Percentiles rank a stretch among this genome's conserved stretches.
These are phyloP conservation scores for Yarrowia sp. DNA, from an alignment of 805 yeast species.

Conservation along the genomic window DNA sequence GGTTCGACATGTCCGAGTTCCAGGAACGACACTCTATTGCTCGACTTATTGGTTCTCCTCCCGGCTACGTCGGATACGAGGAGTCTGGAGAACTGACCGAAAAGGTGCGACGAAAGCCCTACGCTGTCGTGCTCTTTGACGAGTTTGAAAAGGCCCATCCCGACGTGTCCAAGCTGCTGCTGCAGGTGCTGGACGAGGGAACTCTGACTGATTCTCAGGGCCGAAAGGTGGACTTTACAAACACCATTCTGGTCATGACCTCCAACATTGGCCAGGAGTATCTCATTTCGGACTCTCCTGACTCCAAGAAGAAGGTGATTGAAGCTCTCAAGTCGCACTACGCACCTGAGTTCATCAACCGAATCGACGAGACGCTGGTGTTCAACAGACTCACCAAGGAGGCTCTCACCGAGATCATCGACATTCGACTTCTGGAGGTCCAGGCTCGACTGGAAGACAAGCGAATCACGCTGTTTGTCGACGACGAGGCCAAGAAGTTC, in stretches of 20 bases:
- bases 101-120: constrained; percentile 92
- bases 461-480: constrained; percentile 58
- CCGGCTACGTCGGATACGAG: constrained; percentile 96
- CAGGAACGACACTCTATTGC: constrained; percentile 92
- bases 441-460: constrained; percentile 74
- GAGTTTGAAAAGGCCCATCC: constrained; percentile 97
- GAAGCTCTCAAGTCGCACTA: constrained; percentile 68
- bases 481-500: constrained; percentile 69
- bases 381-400: constrained; percentile 82
- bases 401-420: constrained; percentile 76
- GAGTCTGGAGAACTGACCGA: constrained; percentile 93
- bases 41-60: constrained; percentile 94
- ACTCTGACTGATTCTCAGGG: constrained; percentile 93
- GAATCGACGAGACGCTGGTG: constrained; percentile 89
- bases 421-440: constrained; percentile 77
- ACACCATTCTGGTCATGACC: constrained; percentile 94
- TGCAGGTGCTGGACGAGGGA: constrained; percentile 95
- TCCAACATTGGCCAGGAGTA: constrained; percentile 94
- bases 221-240: constrained; percentile 87
- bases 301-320: constrained; percentile 55
- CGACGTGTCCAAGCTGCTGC: constrained; percentile 82
- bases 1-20: constrained; percentile 98
- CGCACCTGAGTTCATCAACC: constrained; percentile 93
- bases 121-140: constrained; percentile 86
- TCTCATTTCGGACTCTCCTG: constrained; percentile 58